phyloP scores from a whole-genome alignment of 208 protist genomes.

The Wallacemonas collosoma region DNA sequence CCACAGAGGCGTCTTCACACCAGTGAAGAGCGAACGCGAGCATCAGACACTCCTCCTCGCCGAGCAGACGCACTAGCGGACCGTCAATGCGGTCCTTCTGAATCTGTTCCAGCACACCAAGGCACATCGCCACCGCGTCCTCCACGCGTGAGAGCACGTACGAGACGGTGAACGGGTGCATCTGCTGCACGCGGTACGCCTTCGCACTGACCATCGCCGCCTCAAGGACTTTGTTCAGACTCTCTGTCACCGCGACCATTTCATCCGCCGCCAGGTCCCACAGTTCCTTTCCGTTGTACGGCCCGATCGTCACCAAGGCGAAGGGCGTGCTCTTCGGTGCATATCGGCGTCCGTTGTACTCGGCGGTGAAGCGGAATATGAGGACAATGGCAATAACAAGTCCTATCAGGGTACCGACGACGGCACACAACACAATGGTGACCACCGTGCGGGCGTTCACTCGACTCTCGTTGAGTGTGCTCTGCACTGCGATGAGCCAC shows the following conservation, averaged over 20 bases:
- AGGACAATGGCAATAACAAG: slow-evolving; percentile 28
- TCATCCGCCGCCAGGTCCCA: slow-evolving; percentile 64
- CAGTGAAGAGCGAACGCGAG: slow-evolving; percentile 79
- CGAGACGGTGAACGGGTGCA: slow-evolving; percentile 69
- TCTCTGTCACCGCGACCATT: slow-evolving; percentile 61
- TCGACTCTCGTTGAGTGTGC: slow-evolving; percentile 9
- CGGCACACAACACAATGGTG: slow-evolving; percentile 35
- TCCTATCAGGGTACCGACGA: slow-evolving; percentile 27
- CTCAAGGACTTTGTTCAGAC: slow-evolving; percentile 37
- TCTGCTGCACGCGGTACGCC: slow-evolving; percentile 69
- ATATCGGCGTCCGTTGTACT: slow-evolving; percentile 57
- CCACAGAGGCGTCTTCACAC: slow-evolving; percentile 71
- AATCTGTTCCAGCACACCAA: slow-evolving; percentile 56
- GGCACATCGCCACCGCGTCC: slow-evolving; percentile 60
- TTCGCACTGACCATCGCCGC: slow-evolving; percentile 35
- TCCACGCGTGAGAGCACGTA: slow-evolving; percentile 54
- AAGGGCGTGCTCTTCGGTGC: slow-evolving; percentile 78
- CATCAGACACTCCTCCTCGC: slow-evolving; percentile 54
- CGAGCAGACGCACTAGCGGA: slow-evolving; percentile 52
- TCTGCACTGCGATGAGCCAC: slow-evolving; percentile 32
- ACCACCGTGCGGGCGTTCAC: slow-evolving; percentile 21
- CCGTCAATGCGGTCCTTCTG: slow-evolving; percentile 57
- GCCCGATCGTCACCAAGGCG: slow-evolving; percentile 69
- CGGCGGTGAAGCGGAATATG: slow-evolving; percentile 41
- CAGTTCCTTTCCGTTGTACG: slow-evolving; percentile 59